Percentiles rank a stretch among this genome's conserved stretches.
Conservation (phyloP, 345 rosid species). For the Arabidopsis suecica region DNA sequence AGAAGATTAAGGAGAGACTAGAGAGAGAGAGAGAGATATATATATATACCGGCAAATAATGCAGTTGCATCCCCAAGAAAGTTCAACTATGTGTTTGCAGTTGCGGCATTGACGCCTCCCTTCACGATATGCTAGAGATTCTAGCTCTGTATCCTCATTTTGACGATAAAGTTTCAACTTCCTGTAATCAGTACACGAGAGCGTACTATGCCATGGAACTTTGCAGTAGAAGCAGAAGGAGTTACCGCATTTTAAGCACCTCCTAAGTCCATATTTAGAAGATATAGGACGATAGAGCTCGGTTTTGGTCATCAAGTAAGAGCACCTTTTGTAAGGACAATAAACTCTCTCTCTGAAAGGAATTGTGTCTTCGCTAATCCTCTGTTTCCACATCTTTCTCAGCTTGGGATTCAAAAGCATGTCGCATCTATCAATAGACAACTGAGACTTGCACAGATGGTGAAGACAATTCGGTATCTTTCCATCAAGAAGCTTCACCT, state of each 20-base stretch:
- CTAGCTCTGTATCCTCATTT: constrained; percentile 49
- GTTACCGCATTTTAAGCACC: constrained; percentile 57
- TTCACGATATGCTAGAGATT: constrained; percentile 43
- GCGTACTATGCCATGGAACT: constrained; percentile 63
- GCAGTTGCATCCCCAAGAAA: too few relatives aligned
- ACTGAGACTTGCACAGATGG: too few relatives aligned
- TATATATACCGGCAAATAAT: too few relatives aligned
- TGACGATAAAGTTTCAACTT: constrained; percentile 41
- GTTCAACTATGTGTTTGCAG: too few relatives aligned
- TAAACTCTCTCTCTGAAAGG: constrained; percentile 59
- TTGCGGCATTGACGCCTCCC: constrained; percentile 43
- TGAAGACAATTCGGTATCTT: too few relatives aligned
- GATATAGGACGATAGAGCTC: constrained; percentile 43
- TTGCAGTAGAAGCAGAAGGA: constrained; percentile 68
- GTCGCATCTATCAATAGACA: too few relatives aligned
- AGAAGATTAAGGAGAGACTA: too few relatives aligned
- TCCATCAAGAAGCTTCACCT: too few relatives aligned
- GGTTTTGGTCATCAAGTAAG: constrained; percentile 61
- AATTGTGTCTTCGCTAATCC: constrained; percentile 62
- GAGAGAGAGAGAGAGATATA: too few relatives aligned
- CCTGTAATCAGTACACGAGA: constrained; percentile 52
- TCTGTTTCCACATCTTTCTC: constrained; percentile 50
- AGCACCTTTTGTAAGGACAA: constrained; percentile 71
- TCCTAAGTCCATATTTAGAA: constrained; percentile 49
- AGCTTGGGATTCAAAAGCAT: constrained; percentile 41